Base-by-base conservation (phyloP, 1,139 yeast species). In the Arxiozyma slooffiae region DNA sequence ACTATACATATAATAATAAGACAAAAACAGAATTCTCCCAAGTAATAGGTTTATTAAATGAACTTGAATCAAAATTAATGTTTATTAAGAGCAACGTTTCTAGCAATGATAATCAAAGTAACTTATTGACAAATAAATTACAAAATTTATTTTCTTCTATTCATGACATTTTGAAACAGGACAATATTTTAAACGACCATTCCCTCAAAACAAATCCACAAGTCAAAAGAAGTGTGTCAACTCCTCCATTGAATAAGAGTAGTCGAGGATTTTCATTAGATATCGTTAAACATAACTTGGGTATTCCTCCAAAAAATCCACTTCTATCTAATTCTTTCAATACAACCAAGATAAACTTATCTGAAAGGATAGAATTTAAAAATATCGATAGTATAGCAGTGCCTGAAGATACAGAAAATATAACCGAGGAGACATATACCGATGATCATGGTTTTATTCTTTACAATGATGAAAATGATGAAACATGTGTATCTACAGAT, bases 341-440 rank as follows among this genome's bases (percentile, higher is more conserved):
- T 1, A 16, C 43, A 38, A 20, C 21, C 3, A 21, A 9, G n/a
- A 46, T 49, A 3, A 51, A 52, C 24, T 52, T 61, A 14, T 50
- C 52, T 23, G 52, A 55, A 18, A 42, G 50, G 8, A 54, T 60
- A 18, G 56, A 57, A 18, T 55, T 61, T 51, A 54, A 48, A 8
- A 48, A 51, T 18, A 53, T 60, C 2, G 57, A 52, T 23, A 58
- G 53, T 18, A 39, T 55, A 53, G 41, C 53, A 17, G 44, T 34
- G 3, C 30, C 36, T 14, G 22, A 38, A n/a, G 50, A 36, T 38
- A 40, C 38, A 18, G 49, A 52, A 22, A 37, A 48, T 20, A 55
- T 52, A 3, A 11, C 44, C 53, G 45, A 55, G 41, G 34, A 48
- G 24, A 17, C 20, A 17, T 21, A 34, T 38, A 18, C 34, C 1